Percentiles rank a stretch among this genome's conserved stretches.
Evolutionary conservation across 768 basidiomycete species (phyloP).

Genomic region (Amylocystis lapponica): DNA sequence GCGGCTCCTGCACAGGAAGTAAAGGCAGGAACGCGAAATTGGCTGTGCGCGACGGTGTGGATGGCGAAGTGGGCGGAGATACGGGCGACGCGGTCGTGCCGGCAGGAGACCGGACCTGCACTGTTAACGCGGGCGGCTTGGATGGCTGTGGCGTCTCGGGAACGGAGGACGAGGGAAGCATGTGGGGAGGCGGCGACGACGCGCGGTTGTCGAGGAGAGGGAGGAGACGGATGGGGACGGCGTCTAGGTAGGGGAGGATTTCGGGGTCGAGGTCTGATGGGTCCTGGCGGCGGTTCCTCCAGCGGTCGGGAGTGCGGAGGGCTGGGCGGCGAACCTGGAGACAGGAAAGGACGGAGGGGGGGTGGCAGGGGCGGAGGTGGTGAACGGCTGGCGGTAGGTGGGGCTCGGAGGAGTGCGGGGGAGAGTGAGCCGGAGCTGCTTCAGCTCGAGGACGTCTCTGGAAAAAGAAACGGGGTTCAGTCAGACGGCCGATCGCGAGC

Average conservation of each 20-base stretch:
- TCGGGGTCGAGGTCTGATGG: slow-evolving; percentile 18
- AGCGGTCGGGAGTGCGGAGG: slow-evolving; percentile 37
- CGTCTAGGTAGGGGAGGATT: slow-evolving; percentile 27
- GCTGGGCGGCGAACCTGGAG: slow-evolving; percentile 29
- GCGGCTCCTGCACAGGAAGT: slow-evolving; percentile 20
- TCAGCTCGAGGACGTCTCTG: slow-evolving; percentile 48
- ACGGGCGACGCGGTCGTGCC: background rate
- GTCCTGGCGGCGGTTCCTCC: slow-evolving; percentile 22
- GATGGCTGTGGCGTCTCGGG: too few species aligned
- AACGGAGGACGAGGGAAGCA: too few species aligned
- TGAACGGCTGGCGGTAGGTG: slow-evolving; percentile 20
- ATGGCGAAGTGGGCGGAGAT: slow-evolving; percentile 1
- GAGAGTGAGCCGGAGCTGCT: slow-evolving; percentile 60
- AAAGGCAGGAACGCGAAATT: slow-evolving; percentile 21
- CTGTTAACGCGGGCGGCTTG: too few species aligned
- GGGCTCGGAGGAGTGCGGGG: slow-evolving; percentile 34
- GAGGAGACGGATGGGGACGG: slow-evolving; percentile 59
- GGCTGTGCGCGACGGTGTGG: slow-evolving; percentile 5
- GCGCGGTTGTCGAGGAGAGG: slow-evolving; percentile 37
- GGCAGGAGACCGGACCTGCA: background rate
- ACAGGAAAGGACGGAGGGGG: slow-evolving; percentile 36
- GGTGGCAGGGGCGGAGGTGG: slow-evolving; percentile 26
- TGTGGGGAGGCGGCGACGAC: slow-evolving; percentile 9
- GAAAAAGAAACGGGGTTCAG: background rate
- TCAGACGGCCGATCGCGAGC: background rate